These are phyloP conservation scores for Areca catechu DNA, from an alignment of 176 grass and related monocot species.

Conservation along the genomic window DNA sequence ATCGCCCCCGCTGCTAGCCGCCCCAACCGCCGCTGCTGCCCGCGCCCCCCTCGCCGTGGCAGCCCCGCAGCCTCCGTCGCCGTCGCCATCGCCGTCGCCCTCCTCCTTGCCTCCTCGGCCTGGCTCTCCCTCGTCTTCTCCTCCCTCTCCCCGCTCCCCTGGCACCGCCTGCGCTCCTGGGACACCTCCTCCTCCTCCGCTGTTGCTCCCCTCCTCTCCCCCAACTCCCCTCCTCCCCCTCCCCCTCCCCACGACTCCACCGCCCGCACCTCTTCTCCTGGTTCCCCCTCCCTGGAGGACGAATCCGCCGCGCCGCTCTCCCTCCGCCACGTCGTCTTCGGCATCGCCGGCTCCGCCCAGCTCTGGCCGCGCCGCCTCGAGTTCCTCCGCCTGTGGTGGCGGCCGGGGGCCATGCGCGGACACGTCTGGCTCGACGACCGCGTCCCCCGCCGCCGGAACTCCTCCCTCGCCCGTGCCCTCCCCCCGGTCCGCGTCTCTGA, in stretches of 20 bases:
- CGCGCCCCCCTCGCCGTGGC: conserved; percentile 16
- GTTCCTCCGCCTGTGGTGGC: conserved; percentile 79
- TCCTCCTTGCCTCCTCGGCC: conserved; percentile 28
- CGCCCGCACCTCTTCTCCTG: conserved; percentile 1
- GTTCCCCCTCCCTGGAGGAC: too few relatives aligned
- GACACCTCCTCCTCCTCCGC: conserved; percentile 28
- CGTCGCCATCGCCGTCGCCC: conserved; percentile 10
- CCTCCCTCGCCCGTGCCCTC: conserved; percentile 26
- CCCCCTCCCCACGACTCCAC: background rate
- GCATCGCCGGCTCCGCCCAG: conserved; percentile 75
- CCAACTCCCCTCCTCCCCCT: background rate
- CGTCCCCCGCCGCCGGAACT: conserved; percentile 19
- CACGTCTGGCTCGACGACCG: conserved; percentile 70
- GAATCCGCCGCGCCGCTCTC: conserved; percentile 11
- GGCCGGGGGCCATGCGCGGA: conserved; percentile 53
- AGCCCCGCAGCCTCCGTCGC: conserved; percentile 3
- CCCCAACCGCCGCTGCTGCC: conserved; percentile 36
- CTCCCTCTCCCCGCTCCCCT: conserved; percentile 26
- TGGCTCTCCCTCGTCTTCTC: conserved; percentile 37
- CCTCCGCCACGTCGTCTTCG: conserved; percentile 68
- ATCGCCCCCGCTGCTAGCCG: conserved; percentile 9
- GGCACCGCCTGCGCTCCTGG: conserved; percentile 18
- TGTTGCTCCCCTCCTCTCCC: conserved; percentile 27
- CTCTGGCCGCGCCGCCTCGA: conserved; percentile 79
- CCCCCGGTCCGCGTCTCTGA: conserved; percentile 81